Evolutionary conservation across 1,284 basidiomycete species (phyloP).

Genomic region (Rhodotorula sp.): DNA sequence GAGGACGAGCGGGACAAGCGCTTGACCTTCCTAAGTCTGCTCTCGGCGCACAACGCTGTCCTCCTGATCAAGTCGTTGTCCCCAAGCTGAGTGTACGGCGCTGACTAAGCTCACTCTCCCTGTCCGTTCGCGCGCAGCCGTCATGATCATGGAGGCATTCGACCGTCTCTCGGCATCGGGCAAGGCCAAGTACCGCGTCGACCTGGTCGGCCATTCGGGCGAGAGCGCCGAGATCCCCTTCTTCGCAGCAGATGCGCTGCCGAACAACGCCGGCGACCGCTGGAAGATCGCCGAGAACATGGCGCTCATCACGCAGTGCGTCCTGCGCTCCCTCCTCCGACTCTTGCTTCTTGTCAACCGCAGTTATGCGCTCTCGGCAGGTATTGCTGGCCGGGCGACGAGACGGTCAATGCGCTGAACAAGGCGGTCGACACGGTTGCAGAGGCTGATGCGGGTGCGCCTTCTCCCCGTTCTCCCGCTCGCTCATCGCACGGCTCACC

Average conservation of each 20-base stretch:
- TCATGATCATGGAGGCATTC: conserved; percentile 52
- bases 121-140: conserved; percentile 9
- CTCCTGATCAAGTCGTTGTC: not conserved
- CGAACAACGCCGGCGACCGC: conserved; percentile 23
- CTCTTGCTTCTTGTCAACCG: not conserved
- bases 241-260: conserved; percentile 30
- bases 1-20: too few relatives aligned
- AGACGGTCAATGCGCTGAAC: conserved; percentile 42
- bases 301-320: conserved; percentile 33
- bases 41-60: not conserved
- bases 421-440: conserved; percentile 29
- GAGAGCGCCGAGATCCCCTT: conserved; percentile 50
- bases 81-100: too few relatives aligned
- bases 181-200: conserved; percentile 47
- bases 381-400: conserved; percentile 43
- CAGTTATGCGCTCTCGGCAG: not conserved
- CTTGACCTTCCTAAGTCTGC: not conserved
- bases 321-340: not conserved
- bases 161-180: conserved; percentile 22
- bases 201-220: conserved; percentile 51
- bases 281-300: conserved; percentile 36
- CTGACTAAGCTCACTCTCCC: too few relatives aligned
- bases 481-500: not conserved
- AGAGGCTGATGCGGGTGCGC: conserved; percentile 9
- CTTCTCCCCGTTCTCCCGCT: not conserved